Evolutionary conservation across 768 basidiomycete species (phyloP).

Genomic region (Tephrocybe sp.): DNA sequence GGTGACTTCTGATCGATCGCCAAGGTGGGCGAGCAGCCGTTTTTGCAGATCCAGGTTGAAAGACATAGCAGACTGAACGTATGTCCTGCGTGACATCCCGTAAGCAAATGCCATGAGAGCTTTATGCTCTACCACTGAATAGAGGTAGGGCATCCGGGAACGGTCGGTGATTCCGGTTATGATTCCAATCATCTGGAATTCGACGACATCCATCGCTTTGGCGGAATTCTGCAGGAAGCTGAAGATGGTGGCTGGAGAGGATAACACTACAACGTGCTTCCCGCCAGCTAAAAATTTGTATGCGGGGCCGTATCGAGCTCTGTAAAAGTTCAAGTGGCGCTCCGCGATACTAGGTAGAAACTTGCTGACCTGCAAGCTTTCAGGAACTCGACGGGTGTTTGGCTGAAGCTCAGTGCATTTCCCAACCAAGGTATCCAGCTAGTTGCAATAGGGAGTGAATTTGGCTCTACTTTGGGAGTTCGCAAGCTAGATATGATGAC

Average conservation of each 20-base stretch:
- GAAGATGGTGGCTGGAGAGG: conserved; percentile 2
- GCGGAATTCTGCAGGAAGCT: conserved; percentile 6
- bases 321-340: not conserved
- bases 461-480: not conserved
- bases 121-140: conserved; percentile 6
- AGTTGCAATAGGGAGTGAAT: not conserved
- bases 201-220: conserved; percentile 8
- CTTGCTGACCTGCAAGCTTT: not conserved
- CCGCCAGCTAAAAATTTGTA: conserved; percentile 6
- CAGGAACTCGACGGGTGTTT: not conserved
- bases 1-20: not conserved
- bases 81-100: conserved; percentile 6
- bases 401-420: not conserved
- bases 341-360: not conserved
- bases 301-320: conserved; percentile 3
- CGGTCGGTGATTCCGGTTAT: conserved; percentile 7
- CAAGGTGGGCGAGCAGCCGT: conserved; percentile 3
- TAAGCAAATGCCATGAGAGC: conserved; percentile 8
- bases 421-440: conserved; percentile 2
- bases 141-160: conserved; percentile 7
- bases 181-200: conserved; percentile 8
- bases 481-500: not conserved
- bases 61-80: conserved; percentile 6
- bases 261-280: conserved; percentile 1
- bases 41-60: conserved; percentile 7